Evolutionary conservation across 2,329 filamentous ascomycete genomes (phyloP), one percentile per base, ranked within the genome.

Genomic region (Fusarium brachygibbosum): DNA sequence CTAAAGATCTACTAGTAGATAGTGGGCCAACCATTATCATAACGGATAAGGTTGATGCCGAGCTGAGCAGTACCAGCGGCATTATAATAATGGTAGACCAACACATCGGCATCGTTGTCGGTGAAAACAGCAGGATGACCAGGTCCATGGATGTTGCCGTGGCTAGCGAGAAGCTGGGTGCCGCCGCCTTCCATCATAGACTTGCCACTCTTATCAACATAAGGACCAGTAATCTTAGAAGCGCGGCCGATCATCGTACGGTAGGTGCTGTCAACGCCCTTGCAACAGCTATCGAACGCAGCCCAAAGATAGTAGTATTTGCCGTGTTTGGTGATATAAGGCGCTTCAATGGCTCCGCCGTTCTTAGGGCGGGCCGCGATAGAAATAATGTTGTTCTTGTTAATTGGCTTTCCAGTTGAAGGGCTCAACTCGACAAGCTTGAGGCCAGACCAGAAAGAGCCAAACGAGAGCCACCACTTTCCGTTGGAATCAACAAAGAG

Each of bases 261-360:
- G 42, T 77, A 77, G 0, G 75, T 77, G 66, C 75, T 76, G 4
- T 61, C 42, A 16, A 73, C 74, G 17, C 75, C 75, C 13, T 64
- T 44, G 40, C 76, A 77, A 68, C 76, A 77, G 31, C 53, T 70
- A 54, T 77, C 76, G 17, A 77, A 77, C 2, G 76, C 75, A 3
- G 73, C 70, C 74, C 73, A 78, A 13, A 77, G 73, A 48, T 77
- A 77, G 65, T 77, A 77, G 49, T 71, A 76, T 57, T 64, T 70
- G 25, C 75, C 74, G 31, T 55, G 61, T 12, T 69, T 70, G 14
- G 51, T 66, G 45, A 77, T 77, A 62, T 61, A 75, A 17, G 76
- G 76, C 0, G 76, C 76, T 41, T 77, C 76, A 32, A 77, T 35
- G 5, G 75, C 74, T 28, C 72, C 70, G 14, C 50, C 68, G 17